phyloP scores from a whole-genome alignment of 352 stramenopile species.

The Globisporangium parvum region DNA sequence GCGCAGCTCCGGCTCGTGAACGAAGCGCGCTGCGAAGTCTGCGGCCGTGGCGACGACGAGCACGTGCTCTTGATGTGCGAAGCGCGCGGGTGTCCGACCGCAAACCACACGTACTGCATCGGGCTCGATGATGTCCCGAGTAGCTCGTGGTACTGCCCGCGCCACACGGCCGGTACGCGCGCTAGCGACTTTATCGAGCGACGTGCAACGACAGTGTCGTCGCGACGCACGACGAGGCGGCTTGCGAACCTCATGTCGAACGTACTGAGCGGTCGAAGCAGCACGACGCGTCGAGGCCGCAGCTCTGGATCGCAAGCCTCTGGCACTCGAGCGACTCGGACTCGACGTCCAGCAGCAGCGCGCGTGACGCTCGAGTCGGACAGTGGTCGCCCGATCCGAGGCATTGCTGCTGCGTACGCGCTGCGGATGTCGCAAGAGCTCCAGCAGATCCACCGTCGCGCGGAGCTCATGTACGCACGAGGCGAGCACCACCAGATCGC shows the following conservation, averaged over 20 bases:
- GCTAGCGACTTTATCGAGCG: constrained; percentile 55
- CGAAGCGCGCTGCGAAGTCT: constrained; percentile 62
- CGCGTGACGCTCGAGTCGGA: constrained; percentile 24
- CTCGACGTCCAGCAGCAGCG: constrained; percentile 2
- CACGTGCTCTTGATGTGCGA: constrained; percentile 80
- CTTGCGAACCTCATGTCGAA: constrained; percentile 75
- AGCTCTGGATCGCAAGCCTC: constrained; percentile 5
- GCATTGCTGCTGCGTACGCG: constrained; percentile 58
- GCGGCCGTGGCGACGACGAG: constrained; percentile 70
- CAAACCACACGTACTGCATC: constrained; percentile 75
- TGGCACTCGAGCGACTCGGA: constrained; percentile 1
- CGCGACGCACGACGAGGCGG: constrained; percentile 45
- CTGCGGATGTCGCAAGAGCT: constrained; percentile 76
- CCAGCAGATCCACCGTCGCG: constrained; percentile 57
- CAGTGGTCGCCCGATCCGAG: constrained; percentile 40
- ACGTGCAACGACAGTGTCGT: constrained; percentile 53
- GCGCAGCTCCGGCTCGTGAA: constrained; percentile 67
- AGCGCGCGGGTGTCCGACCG: constrained; percentile 43
- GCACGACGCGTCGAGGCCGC: constrained; percentile 3
- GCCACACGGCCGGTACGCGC: constrained; percentile 27
- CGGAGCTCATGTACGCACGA: constrained; percentile 68
- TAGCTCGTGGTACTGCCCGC: constrained; percentile 67
- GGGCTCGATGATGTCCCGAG: constrained; percentile 47
- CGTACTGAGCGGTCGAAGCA: constrained; percentile 28
- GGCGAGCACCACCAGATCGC: constrained; percentile 43